A percentile compares a stretch with the other conserved stretches of the same genome.
phyloP scores from a whole-genome alignment of 495 filamentous ascomycete species.

The Aspergillus affinis region DNA sequence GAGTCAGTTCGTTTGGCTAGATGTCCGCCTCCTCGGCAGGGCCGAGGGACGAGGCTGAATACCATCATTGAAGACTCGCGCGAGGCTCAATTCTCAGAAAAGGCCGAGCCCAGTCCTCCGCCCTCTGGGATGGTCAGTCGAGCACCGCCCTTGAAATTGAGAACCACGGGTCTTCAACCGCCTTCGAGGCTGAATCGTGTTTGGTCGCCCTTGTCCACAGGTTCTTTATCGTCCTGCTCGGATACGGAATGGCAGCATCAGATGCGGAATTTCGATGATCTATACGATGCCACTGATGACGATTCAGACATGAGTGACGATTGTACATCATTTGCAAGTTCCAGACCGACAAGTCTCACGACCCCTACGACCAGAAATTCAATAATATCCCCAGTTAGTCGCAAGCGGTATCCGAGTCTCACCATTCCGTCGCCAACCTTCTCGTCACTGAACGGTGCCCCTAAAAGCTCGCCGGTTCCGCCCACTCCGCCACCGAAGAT shows the following conservation, averaged over 20 bases:
- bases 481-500: constrained; percentile 76
- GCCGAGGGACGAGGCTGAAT: constrained; percentile 72
- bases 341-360: constrained; percentile 40
- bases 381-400: constrained; percentile 38
- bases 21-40: constrained; percentile 68
- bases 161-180: constrained; percentile 36
- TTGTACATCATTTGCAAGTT: constrained; percentile 43
- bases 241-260: constrained; percentile 48
- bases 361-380: constrained; percentile 42
- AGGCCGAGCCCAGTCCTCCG: background rate
- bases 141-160: constrained; percentile 37
- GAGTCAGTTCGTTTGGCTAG: constrained; percentile 22
- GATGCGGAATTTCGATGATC: constrained; percentile 67
- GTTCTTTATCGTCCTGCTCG: constrained; percentile 42
- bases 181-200: constrained; percentile 32
- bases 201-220: constrained; percentile 39
- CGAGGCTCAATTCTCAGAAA: constrained; percentile 31
- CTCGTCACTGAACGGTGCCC: constrained; percentile 53
- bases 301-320: constrained; percentile 58
- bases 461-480: constrained; percentile 65
- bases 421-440: constrained; percentile 68
- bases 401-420: constrained; percentile 62
- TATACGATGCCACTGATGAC: constrained; percentile 80
- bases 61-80: constrained; percentile 75
- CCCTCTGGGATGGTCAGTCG: constrained; percentile 1